phyloP scores from a whole-genome alignment of 257 asterid genomes.

The Salvia splendens region DNA sequence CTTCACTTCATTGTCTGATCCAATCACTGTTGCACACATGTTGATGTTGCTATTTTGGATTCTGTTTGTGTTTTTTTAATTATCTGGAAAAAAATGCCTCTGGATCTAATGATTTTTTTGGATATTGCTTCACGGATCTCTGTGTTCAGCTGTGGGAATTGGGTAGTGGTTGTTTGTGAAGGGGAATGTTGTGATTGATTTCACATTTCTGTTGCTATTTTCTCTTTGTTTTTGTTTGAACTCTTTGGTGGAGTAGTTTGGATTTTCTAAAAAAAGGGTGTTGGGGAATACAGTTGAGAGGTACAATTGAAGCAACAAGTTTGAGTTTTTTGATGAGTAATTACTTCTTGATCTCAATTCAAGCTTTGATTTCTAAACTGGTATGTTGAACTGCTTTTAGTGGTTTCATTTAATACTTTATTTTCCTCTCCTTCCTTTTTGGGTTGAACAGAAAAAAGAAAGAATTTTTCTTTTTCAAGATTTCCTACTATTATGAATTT shows the following conservation, averaged over 20 bases:
- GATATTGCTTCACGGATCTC: slow-evolving; percentile 39
- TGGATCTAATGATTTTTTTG: slow-evolving; percentile 37
- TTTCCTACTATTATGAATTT: slow-evolving; percentile 6
- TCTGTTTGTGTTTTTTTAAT: slow-evolving; percentile 18
- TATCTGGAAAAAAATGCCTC: slow-evolving; percentile 9
- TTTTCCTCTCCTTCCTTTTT: slow-evolving; percentile 1
- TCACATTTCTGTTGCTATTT: slow-evolving; percentile 30
- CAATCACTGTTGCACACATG: slow-evolving; percentile 29
- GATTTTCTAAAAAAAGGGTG: slow-evolving; percentile 30
- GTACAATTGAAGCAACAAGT: slow-evolving; percentile 25
- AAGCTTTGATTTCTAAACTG: slow-evolving; percentile 6
- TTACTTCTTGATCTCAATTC: slow-evolving; percentile 18
- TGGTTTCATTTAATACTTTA: slow-evolving; percentile 10
- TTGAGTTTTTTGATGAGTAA: slow-evolving; percentile 5
- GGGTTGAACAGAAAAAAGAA: slow-evolving; percentile 17
- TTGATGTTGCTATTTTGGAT: slow-evolving; percentile 16
- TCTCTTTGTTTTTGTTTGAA: not conserved
- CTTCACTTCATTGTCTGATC: slow-evolving; percentile 31
- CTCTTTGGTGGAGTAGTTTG: slow-evolving; percentile 4
- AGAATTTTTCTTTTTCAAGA: slow-evolving; percentile 10
- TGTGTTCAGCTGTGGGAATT: slow-evolving; percentile 25
- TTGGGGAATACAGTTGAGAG: slow-evolving; percentile 28
- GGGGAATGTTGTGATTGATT: slow-evolving; percentile 32
- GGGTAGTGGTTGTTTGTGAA: slow-evolving; percentile 23
- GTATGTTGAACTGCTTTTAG: slow-evolving; percentile 18